Conservation (phyloP, 164 flowering plant genomes). For the Nymphaea colorata region DNA sequence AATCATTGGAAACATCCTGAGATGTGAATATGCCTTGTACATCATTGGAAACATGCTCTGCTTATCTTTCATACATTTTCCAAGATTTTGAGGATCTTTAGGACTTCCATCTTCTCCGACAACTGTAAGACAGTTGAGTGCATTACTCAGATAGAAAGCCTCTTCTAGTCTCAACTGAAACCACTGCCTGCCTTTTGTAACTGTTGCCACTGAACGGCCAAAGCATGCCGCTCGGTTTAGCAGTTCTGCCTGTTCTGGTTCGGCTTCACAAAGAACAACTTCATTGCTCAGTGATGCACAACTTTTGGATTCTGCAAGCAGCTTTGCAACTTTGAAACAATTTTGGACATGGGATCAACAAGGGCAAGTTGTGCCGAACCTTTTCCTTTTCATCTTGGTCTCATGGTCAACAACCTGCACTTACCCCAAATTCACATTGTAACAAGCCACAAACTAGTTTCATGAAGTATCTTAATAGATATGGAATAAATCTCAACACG, state of each 20-base stretch:
- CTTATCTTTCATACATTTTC: conserved; percentile 40
- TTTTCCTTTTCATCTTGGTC: conserved; percentile 74
- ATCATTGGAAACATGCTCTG: conserved; percentile 29
- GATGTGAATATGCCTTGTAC: conserved; percentile 63
- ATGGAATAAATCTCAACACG: too few relatives aligned
- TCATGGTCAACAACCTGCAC: conserved; percentile 2
- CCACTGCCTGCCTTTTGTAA: conserved; percentile 48
- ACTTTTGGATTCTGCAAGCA: conserved; percentile 29
- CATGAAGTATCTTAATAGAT: too few relatives aligned
- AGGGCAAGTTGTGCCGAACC: conserved; percentile 38
- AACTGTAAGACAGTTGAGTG: conserved; percentile 37
- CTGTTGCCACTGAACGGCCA: conserved; percentile 34
- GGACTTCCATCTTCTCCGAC: conserved; percentile 16
- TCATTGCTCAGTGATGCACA: conserved; percentile 39
- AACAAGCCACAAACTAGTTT: too few relatives aligned
- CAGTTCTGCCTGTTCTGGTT: conserved; percentile 29
- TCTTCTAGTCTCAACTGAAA: conserved; percentile 53
- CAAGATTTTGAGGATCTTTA: conserved; percentile 26
- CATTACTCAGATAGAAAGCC: conserved; percentile 39
- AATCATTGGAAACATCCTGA: conserved; percentile 11
- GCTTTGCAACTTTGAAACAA: conserved; percentile 31
- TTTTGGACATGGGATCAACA: conserved; percentile 56
- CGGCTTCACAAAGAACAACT: conserved; percentile 37
- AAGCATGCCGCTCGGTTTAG: conserved; percentile 45
- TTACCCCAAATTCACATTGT: too few relatives aligned